phyloP scores from a whole-genome alignment of 768 basidiomycete genomes.

The Rhizopogon vesiculosus region DNA sequence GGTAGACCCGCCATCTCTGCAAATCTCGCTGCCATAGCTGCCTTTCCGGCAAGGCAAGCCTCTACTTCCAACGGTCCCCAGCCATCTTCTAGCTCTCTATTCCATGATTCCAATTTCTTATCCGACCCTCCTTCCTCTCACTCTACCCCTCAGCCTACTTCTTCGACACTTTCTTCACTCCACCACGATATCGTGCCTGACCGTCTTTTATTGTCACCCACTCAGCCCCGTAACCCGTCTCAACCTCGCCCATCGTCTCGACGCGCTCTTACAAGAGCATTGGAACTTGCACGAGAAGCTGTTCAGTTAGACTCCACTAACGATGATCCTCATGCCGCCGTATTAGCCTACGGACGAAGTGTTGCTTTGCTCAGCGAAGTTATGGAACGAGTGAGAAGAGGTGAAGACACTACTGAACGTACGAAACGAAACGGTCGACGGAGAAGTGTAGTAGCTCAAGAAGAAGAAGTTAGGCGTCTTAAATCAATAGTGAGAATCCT shows the following conservation, averaged over 20 bases:
- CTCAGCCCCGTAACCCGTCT: slow-evolving; percentile 35
- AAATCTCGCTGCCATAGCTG: slow-evolving; percentile 52
- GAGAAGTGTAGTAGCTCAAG: slow-evolving; percentile 82
- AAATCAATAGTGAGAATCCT: slow-evolving; percentile 73
- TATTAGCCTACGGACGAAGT: slow-evolving; percentile 83
- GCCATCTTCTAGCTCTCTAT: slow-evolving; percentile 12
- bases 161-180: slow-evolving; percentile 14
- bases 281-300: slow-evolving; percentile 86
- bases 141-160: slow-evolving; percentile 22
- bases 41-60: slow-evolving; percentile 48
- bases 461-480: slow-evolving; percentile 82
- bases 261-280: slow-evolving; percentile 77
- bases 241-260: slow-evolving; percentile 70
- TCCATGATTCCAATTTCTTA: slow-evolving; percentile 42
- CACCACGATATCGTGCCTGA: slow-evolving; percentile 39
- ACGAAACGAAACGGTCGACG: slow-evolving; percentile 57
- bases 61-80: slow-evolving; percentile 24
- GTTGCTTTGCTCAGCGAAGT: slow-evolving; percentile 86
- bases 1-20: slow-evolving; percentile 38
- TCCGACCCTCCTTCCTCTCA: slow-evolving; percentile 42
- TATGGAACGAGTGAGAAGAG: slow-evolving; percentile 85
- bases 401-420: slow-evolving; percentile 76
- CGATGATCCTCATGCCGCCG: slow-evolving; percentile 84
- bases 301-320: slow-evolving; percentile 85
- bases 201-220: slow-evolving; percentile 39